Base-by-base conservation (phyloP, 1,139 yeast genomes). In the Arxiozyma bovina region DNA sequence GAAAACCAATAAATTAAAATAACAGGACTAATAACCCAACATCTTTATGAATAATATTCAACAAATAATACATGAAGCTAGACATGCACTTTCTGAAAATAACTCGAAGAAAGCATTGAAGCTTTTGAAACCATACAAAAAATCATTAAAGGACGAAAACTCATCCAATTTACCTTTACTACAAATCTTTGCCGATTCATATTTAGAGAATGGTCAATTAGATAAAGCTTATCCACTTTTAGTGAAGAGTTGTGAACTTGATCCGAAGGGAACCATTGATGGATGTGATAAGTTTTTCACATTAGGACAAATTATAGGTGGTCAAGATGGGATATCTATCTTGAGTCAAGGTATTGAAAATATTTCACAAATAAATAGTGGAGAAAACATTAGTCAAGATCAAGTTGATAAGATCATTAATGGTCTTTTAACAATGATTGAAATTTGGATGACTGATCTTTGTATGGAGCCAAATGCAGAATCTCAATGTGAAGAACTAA, bases 381-480 rank as follows among this genome's bases (percentile, higher is more conserved):
- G 65, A 6, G 69, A 72, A 11, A 23, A 67, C 61, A 53, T 67
- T 52, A 55, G 68, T 53, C 60, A 62, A 63, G 76, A 73, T 56
- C 67, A 70, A 48, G 64, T 66, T 1, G 69, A 68, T 42, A 76
- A 79, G 62, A 69, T 86, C 38, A 82, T 86, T 60, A 87, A 83
- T 65, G 96, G 94, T 0, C 75, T 89, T 38, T 83, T 91, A 61
- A 86, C 96, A 12, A 79, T 85, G 73, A 86, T 93, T 63, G 99
- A 93, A 71, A 88, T 94, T 57, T 93, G 98, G 97, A 93, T 93
- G 99, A 94, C 99, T 1, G 99, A 93, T 73, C 76, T 93, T 60
- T 91, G 98, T 66, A 90, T 91, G 96, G 96, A 88, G 62, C 82
- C 82, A 7, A 84, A 85, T 62, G 98, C 99, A 2, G 99, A 93